These are phyloP conservation scores for Penicillium argentinense DNA, from an alignment of 495 filamentous ascomycete species.

Conservation along the genomic window DNA sequence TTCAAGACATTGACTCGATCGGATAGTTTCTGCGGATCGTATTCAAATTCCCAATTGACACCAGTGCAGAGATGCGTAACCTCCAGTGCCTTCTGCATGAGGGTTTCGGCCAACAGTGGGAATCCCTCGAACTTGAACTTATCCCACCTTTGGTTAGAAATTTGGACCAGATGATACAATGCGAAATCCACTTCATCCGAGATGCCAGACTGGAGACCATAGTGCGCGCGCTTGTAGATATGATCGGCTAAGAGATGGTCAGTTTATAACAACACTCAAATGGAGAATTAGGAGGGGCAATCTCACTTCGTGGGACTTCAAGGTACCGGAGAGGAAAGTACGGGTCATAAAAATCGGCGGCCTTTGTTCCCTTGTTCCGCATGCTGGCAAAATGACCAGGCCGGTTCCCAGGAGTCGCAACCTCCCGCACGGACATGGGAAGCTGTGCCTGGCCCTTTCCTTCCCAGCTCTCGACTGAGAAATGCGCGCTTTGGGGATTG, in stretches of 20 bases:
- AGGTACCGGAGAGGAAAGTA: constrained; percentile 43
- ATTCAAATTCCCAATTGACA: constrained; percentile 77
- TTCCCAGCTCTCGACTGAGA: constrained; percentile 38
- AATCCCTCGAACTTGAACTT: constrained; percentile 94
- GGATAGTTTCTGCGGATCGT: constrained; percentile 54
- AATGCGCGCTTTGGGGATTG: constrained; percentile 29
- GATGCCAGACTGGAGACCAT: constrained; percentile 75
- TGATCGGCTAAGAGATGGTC: constrained; percentile 44
- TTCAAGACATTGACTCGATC: constrained; percentile 70
- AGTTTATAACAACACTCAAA: too few relatives aligned
- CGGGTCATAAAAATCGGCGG: constrained; percentile 44
- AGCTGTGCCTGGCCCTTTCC: constrained; percentile 36
- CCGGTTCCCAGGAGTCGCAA: constrained; percentile 45
- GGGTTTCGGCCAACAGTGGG: constrained; percentile 81
- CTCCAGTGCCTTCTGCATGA: constrained; percentile 79
- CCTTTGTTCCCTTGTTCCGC: constrained; percentile 31
- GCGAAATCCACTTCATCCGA: constrained; percentile 83
- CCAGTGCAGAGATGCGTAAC: constrained; percentile 74
- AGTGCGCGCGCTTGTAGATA: constrained; percentile 84
- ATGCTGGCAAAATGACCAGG: constrained; percentile 32
- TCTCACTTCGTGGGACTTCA: constrained; percentile 45
- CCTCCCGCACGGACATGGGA: constrained; percentile 45
- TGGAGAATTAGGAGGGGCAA: too few relatives aligned
- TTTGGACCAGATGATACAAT: constrained; percentile 89
- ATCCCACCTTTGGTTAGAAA: constrained; percentile 89